These are phyloP conservation scores for Globisporangium echinulatum DNA, from an alignment of 352 stramenopile species.

Conservation along the genomic window DNA sequence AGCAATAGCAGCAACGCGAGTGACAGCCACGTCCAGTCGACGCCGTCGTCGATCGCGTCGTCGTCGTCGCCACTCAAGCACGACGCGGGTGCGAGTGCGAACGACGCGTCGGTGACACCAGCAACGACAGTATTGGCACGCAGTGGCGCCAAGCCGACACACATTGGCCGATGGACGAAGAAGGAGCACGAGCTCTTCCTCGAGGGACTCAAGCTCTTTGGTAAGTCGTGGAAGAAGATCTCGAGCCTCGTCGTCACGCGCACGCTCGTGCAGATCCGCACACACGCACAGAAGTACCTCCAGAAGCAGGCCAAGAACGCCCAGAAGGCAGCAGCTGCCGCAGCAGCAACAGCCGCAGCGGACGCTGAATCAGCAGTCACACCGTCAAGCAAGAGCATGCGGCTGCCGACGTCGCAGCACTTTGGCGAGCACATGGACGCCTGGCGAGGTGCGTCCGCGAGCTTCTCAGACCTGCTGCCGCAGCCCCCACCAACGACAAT, in stretches of 20 bases:
- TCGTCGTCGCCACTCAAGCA: not conserved
- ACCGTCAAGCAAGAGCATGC: not conserved
- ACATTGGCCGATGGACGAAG: constrained; percentile 86
- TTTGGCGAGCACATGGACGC: constrained; percentile 9
- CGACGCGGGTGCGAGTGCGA: not conserved
- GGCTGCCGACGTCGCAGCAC: constrained; percentile 1
- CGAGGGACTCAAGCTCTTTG: constrained; percentile 77
- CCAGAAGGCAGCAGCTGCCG: constrained; percentile 28
- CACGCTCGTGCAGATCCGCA: constrained; percentile 94
- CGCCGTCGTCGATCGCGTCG: not conserved
- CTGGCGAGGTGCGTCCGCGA: constrained; percentile 5
- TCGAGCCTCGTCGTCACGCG: constrained; percentile 70
- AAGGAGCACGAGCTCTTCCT: constrained; percentile 87
- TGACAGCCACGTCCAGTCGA: not conserved
- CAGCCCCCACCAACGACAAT: constrained; percentile 5
- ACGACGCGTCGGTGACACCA: not conserved
- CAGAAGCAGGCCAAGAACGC: constrained; percentile 75
- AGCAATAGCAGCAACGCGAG: constrained; percentile 4
- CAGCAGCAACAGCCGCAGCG: constrained; percentile 6
- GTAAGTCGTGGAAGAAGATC: constrained; percentile 91
- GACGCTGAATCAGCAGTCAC: not conserved
- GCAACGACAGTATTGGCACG: not conserved
- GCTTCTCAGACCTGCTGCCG: constrained; percentile 7
- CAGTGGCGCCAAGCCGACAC: constrained; percentile 9
- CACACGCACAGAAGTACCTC: constrained; percentile 96